Evolutionary conservation across 192 early-diverging fungal genomes (phyloP), one percentile per base, ranked within the genome.

Genomic region (Entomortierella chlamydospora): DNA sequence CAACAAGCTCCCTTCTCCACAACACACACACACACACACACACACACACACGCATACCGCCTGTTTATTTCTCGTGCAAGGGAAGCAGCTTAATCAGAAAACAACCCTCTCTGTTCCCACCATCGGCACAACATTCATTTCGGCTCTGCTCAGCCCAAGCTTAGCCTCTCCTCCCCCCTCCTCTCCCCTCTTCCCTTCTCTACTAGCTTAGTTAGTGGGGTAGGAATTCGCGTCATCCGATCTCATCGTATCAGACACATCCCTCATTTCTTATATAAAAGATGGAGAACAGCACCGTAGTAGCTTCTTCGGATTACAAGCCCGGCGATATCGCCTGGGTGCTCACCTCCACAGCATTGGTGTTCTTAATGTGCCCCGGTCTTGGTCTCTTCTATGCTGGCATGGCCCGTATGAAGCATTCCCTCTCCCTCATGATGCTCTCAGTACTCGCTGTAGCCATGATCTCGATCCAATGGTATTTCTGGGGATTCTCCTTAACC

Each of bases 361-460:
- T 95, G 26, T 91, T 93, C 49, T 81, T 94, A 18, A 95, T 95
- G 92, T 86, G 88, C 17, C 90, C 90, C 1, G 90, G 91, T 13
- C 83, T 92, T 10, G 91, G 92, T 25, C 91, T 91, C 83, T 94
- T 94, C 64, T 94, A 94, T 78, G 85, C 91, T 64, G 91, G 91
- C 54, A 85, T 93, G 83, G 89, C 93, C 11, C 87, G 91, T 58
- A 87, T 85, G 79, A 93, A 93, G 72, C 92, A 93, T 69, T 92
- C 92, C 6, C 82, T 94, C n/a, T 94, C 92, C 15, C 77, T 94
- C 12, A 92, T 94, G 77, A 90, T 91, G 79, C 81, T 93, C 28
- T 87, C 88, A 45, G 84, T 92, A 72, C 68, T 95, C 42, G 84
- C 91, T 29, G 84, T 94, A 26, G 94, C 91, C 5, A 81, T 94